These are phyloP conservation scores for Geotrichum macrosporum DNA, from an alignment of 1,139 yeast species.

Conservation along the genomic window DNA sequence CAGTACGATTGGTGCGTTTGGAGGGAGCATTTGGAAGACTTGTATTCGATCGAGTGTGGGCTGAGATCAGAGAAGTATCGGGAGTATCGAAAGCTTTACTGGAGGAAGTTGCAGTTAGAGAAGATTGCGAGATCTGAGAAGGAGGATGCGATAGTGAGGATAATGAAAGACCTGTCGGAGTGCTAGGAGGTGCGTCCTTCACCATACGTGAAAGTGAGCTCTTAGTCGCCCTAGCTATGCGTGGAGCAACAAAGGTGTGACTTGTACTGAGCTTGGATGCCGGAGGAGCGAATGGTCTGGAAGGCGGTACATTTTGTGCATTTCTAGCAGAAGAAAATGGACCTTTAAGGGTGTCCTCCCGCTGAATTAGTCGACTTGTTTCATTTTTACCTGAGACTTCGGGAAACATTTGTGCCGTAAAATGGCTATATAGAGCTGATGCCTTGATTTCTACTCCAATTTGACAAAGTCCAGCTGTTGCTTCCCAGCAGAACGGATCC, in stretches of 20 bases:
- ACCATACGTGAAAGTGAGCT: constrained; percentile 4
- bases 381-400: background rate
- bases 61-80: constrained; percentile 1
- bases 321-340: background rate
- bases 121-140: background rate
- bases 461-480: constrained; percentile 69
- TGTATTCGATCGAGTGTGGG: constrained; percentile 3
- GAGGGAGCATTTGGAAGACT: constrained; percentile 12
- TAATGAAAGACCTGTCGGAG: constrained; percentile 2
- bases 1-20: constrained; percentile 4
- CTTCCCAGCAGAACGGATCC: constrained; percentile 84
- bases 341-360: constrained; percentile 1
- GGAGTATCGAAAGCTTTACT: constrained; percentile 10
- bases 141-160: constrained; percentile 1
- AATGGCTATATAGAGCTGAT: constrained; percentile 51
- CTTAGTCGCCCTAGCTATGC: background rate
- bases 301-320: background rate
- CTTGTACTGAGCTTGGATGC: constrained; percentile 2
- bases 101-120: background rate
- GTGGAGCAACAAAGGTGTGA: background rate
- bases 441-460: constrained; percentile 55
- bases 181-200: constrained; percentile 1
- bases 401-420: constrained; percentile 23
- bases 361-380: background rate
- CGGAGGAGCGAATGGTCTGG: constrained; percentile 5